Evolutionary conservation across 768 basidiomycete species (phyloP), one percentile per base, ranked within the genome.

Genomic region (Cubamyces lactineus): DNA sequence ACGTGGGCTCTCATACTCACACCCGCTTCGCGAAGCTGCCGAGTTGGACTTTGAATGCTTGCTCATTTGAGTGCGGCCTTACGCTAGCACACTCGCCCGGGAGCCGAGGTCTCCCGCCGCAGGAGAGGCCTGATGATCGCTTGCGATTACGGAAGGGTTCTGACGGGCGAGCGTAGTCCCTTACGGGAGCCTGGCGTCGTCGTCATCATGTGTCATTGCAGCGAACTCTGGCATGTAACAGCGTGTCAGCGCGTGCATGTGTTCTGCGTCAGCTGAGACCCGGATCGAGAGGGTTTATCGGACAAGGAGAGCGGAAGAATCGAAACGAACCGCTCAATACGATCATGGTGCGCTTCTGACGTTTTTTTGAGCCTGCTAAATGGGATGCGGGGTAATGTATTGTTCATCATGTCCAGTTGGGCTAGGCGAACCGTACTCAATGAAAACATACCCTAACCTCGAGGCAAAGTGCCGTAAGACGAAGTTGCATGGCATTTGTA

Each of bases 121-220:
- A 24, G 21, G 51, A 26, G 42, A 48, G 45, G 34, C 23, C 23
- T 60, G 59, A 42, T 50, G 53, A 61, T 61, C 45, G 39, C 23
- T 47, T 40, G 39, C 34, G 8, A n/a, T 61, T 41, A 61, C 60
- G 60, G 50, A 24, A 61, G 60, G 34, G 30, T 30, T 61, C 60
- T 55, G 60, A 60, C 43, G 38, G 45, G 21, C 12, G 17, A 23
- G 30, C 42, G 12, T 6, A 12, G 28, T 21, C 21, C 38, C 15
- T 28, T 50, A 19, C 47, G 57, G 43, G 26, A 15, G 45, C 34
- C 2, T 48, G 28, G 16, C 39, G 24, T 38, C 19, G 17, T 26
- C 19, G 53, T 49, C 46, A 34, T 55, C 45, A 60, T 53, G 51
- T 53, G 59, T 38, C 24, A 45, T 19, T n/a, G 21, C 21, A 40